A percentile compares a stretch with the other conserved stretches of the same genome.
phyloP scores from a whole-genome alignment of 2,329 filamentous ascomycete genomes.

The Pestalotiopsis fici region DNA sequence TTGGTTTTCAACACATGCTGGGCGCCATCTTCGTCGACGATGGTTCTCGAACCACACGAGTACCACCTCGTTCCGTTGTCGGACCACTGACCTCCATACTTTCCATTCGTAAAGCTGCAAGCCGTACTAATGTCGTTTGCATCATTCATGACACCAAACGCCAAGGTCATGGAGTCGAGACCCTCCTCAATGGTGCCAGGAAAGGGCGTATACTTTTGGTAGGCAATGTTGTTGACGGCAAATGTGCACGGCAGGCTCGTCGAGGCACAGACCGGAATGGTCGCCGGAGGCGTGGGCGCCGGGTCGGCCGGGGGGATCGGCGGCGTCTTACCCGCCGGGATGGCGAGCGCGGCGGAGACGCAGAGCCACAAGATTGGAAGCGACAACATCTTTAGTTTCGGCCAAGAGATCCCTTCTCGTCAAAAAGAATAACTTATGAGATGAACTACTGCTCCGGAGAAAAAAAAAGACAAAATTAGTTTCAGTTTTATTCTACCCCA shows the following conservation, averaged over 20 bases:
- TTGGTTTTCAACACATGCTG: slow-evolving; percentile 19
- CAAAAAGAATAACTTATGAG: not conserved
- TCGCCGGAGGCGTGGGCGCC: not conserved
- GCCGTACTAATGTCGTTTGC: slow-evolving; percentile 15
- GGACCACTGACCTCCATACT: slow-evolving; percentile 12
- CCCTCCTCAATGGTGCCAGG: slow-evolving; percentile 6
- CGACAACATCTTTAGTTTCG: not conserved
- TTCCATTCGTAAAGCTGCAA: slow-evolving; percentile 16
- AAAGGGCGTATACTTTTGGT: slow-evolving; percentile 12
- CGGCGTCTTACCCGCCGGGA: not conserved
- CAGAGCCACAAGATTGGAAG: not conserved
- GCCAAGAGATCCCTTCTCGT: not conserved
- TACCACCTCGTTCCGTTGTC: slow-evolving; percentile 18
- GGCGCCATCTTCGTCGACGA: slow-evolving; percentile 10
- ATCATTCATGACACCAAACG: slow-evolving; percentile 17
- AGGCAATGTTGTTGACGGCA: slow-evolving; percentile 10
- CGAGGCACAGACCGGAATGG: not conserved
- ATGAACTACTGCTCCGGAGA: not conserved
- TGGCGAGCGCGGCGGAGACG: not conserved
- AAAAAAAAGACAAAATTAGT: not conserved
- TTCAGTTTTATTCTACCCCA: not conserved
- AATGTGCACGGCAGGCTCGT: slow-evolving; percentile 9
- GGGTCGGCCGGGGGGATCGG: not conserved
- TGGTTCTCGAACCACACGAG: slow-evolving; percentile 15
- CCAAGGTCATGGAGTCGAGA: slow-evolving; percentile 18